Base-by-base conservation (phyloP, 495 filamentous ascomycete species). In the Aspergillus asperescens region DNA sequence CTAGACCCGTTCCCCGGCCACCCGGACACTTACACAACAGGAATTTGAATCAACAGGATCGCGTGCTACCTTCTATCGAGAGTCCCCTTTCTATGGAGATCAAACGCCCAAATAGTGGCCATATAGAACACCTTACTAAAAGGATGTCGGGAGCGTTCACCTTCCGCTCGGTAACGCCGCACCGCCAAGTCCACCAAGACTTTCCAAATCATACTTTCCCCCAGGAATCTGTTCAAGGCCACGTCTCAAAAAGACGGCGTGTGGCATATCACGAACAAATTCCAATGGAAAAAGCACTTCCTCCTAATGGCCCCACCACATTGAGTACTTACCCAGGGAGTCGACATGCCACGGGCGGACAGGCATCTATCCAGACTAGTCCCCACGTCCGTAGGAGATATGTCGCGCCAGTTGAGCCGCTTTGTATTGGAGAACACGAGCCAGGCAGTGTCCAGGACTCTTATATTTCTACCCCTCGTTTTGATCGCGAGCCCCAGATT, bases 21-120 rank as follows among this genome's bases (percentile, higher is more conserved):
- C 40, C 52, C n/a, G 48, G 40, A 28, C 45, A 58, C 25, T 52
- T 48, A 47, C 57, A 56, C 44, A 43, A 42, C 49, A 55, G 62
- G 25, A 34, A 57, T 42, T 60, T 32, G 38, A 58, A 59, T 28
- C 57, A 58, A 35, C 67, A 70, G 58, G 67, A 72, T 25, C 58
- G 50, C 35, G 59, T 61, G 29, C 54, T 76, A 7, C 73, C 73
- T 15, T 76, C 73, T 32, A 71, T 76, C 52, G 73, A 76, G 52
- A 54, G 41, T 43, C 54, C 66, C 32, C 50, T 62, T 31, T 55
- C 66, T 15, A 23, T 39, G 31, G 66, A 71, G 25, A 62, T 39
- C 52, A 63, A 62, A 48, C 58, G 54, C 10, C 39, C 54, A 37
- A 66, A 68, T 37, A 57, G 51, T 42, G 58, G 50, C 37, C 59